Evolutionary conservation across 2,329 filamentous ascomycete species (phyloP).

Genomic region (Elsinoe australis): DNA sequence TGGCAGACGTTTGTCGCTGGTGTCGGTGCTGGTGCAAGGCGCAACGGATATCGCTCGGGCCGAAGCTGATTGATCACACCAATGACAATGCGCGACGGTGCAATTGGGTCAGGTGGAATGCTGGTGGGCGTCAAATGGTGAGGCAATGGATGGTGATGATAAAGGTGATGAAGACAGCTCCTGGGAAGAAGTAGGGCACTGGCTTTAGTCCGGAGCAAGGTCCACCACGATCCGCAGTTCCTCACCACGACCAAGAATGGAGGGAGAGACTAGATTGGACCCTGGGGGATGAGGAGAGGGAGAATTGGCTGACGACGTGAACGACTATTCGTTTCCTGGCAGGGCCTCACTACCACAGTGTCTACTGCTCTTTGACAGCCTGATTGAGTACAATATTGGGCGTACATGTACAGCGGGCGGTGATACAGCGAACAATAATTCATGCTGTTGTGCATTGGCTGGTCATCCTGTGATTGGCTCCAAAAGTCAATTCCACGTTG

Average conservation of each 20-base stretch:
- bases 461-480: background rate
- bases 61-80: background rate
- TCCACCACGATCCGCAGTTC: slow-evolving; percentile 1
- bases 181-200: slow-evolving; percentile 6
- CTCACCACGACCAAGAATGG: background rate
- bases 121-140: background rate
- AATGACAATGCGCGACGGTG: slow-evolving; percentile 12
- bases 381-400: background rate
- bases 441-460: background rate
- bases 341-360: background rate
- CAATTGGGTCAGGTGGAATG: slow-evolving; percentile 6
- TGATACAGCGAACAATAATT: background rate
- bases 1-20: slow-evolving; percentile 6
- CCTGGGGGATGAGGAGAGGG: too few species aligned
- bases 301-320: too few species aligned
- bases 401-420: slow-evolving; percentile 11
- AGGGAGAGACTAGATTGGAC: background rate
- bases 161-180: slow-evolving; percentile 7
- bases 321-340: background rate
- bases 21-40: slow-evolving; percentile 13
- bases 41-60: slow-evolving; percentile 10
- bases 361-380: background rate
- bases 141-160: slow-evolving; percentile 3
- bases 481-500: slow-evolving; percentile 16
- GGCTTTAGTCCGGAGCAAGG: slow-evolving; percentile 14